Evolutionary conservation across 164 flowering plant species (phyloP).

Genomic region (Magnolia sinica): DNA sequence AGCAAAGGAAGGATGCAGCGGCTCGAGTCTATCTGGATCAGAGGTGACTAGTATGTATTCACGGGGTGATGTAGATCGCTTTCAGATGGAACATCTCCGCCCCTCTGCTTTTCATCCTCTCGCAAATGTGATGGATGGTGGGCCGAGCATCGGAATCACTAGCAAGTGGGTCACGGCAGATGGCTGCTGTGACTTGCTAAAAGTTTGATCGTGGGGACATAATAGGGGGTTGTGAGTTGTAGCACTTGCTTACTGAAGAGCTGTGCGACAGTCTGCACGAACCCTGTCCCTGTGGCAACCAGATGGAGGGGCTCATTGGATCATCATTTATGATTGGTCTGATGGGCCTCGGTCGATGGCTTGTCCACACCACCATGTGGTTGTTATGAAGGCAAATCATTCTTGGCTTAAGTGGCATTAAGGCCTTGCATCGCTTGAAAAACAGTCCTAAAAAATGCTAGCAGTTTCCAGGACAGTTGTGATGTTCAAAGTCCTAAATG

Average conservation of each 20-base stretch:
- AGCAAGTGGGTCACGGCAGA: slow-evolving; percentile 58
- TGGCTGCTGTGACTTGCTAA: slow-evolving; percentile 52
- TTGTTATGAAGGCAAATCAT: slow-evolving; percentile 68
- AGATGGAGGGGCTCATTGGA: slow-evolving; percentile 36
- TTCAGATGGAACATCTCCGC: slow-evolving; percentile 36
- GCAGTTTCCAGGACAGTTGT: slow-evolving; percentile 10
- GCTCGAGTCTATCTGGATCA: slow-evolving; percentile 42
- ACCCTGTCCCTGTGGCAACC: slow-evolving; percentile 38
- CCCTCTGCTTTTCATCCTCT: slow-evolving; percentile 35
- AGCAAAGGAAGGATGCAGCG: slow-evolving; percentile 35
- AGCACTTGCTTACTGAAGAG: neutral
- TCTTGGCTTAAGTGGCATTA: slow-evolving; percentile 66
- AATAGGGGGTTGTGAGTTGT: slow-evolving; percentile 8
- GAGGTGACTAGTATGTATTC: slow-evolving; percentile 63
- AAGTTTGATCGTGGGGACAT: slow-evolving; percentile 32
- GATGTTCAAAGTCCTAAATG: slow-evolving; percentile 19
- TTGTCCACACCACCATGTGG: slow-evolving; percentile 39
- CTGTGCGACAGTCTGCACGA: slow-evolving; percentile 4
- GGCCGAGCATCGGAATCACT: slow-evolving; percentile 30
- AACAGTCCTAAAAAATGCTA: neutral
- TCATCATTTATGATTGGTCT: slow-evolving; percentile 4
- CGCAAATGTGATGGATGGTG: slow-evolving; percentile 34
- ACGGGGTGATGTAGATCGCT: slow-evolving; percentile 33
- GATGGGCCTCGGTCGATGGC: slow-evolving; percentile 29
- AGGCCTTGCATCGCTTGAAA: slow-evolving; percentile 25